Evolutionary conservation across 768 basidiomycete species (phyloP), one percentile per base, ranked within the genome.

Genomic region (Termitomyces sp.): DNA sequence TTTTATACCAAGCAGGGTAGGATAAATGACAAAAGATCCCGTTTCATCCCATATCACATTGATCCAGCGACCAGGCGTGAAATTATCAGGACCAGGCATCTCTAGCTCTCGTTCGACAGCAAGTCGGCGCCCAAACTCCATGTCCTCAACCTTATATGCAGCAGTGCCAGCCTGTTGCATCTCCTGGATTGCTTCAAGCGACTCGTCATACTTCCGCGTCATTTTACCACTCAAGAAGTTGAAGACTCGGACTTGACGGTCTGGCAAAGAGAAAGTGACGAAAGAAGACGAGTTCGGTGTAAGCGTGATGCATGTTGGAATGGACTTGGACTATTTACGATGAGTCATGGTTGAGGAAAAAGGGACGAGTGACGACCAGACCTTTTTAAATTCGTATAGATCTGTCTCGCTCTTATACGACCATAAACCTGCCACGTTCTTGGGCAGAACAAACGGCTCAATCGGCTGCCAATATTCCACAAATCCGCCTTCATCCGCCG

Each of bases 131-230:
- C 96, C 94, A 66, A 99, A 98, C 70, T 99, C 97, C 97, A 99
- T 99, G 72, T 98, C 94, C 54, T 99, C 97, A 18, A 98, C 85
- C 65, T 85, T 88, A 72, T 89, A 92, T 20, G 92, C 82, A 0
- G 92, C 89, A 4, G 97, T 97, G 1, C 94, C 96, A 1, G 94
- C 95, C 70, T 98, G 97, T 70, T 99, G 97, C 94, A 99, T 98
- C 71, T 98, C 95, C 68, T 96, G 92, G 40, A 95, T 90, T 0
- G 97, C 95, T 30, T 82, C 75, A 6, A 98, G 79, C 0, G 91
- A 93, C 71, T 99, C 97, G 61, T 99, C 97, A 69, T 98, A 99
- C 68, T 92, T 92, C 20, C 96, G 86, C 16, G 84, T 86, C 62
- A 98, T 75, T 67, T 95, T 97, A 7, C 93, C 97, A 0, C 83